Evolutionary conservation across 352 stramenopile genomes (phyloP).

Genomic region (Globisporangium abappressorium): DNA sequence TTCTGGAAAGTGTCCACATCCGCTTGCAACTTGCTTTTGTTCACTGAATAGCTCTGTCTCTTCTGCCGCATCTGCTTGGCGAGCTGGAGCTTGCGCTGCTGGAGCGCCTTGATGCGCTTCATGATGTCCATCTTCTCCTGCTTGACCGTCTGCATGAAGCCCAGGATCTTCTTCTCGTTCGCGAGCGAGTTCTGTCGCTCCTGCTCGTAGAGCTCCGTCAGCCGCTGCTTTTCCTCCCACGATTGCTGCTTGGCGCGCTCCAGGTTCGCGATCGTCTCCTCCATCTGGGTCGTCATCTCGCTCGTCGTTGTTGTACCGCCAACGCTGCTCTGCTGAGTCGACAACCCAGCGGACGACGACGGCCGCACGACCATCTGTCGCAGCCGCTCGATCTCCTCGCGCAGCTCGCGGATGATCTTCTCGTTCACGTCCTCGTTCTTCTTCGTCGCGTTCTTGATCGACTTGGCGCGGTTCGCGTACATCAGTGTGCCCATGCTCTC

Average conservation of each 20-base stretch:
- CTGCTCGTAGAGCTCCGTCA: constrained; percentile 83
- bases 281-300: constrained; percentile 75
- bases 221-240: constrained; percentile 89
- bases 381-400: constrained; percentile 90
- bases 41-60: constrained; percentile 72
- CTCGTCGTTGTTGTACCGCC: constrained; percentile 9
- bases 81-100: constrained; percentile 76
- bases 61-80: constrained; percentile 64
- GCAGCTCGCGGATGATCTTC: constrained; percentile 88
- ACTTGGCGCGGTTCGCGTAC: constrained; percentile 92
- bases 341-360: constrained; percentile 23
- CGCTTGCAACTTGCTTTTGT: constrained; percentile 70
- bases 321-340: neutral
- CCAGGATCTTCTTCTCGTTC: constrained; percentile 79
- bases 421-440: constrained; percentile 92
- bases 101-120: constrained; percentile 84
- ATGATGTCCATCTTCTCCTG: constrained; percentile 91
- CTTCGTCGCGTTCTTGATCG: constrained; percentile 86
- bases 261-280: constrained; percentile 84
- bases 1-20: constrained; percentile 80
- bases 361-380: constrained; percentile 78
- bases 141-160: constrained; percentile 89
- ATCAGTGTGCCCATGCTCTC: constrained; percentile 93
- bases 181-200: constrained; percentile 84
- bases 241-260: constrained; percentile 86